Conservation (phyloP, 1,139 yeast genomes). For the Blastobotrys apis region DNA sequence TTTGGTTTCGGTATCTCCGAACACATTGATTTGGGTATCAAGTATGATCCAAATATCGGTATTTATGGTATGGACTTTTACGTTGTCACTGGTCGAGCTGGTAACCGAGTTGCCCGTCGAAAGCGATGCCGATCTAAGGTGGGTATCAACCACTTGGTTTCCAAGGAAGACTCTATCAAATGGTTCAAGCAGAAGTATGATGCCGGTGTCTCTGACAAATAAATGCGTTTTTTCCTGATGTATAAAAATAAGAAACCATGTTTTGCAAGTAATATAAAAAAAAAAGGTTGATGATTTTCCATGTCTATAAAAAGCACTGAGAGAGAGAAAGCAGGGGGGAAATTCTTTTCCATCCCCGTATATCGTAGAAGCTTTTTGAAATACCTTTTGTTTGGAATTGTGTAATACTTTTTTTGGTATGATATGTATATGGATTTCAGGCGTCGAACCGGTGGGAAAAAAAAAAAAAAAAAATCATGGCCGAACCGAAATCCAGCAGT, state of each 20-base stretch:
- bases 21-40: constrained; percentile 99
- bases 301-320: too few relatives aligned
- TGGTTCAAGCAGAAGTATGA: constrained; percentile 99
- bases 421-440: too few relatives aligned
- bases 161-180: constrained; percentile 89
- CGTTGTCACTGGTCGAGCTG: constrained; percentile 99
- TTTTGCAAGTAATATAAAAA: neutral
- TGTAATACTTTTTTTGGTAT: too few relatives aligned
- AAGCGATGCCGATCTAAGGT: constrained; percentile 88
- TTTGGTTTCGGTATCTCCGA: constrained; percentile 99
- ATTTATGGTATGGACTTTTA: constrained; percentile 99
- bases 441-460: too few relatives aligned
- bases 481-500: too few relatives aligned
- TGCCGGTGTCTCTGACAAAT: constrained; percentile 67
- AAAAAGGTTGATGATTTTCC: neutral
- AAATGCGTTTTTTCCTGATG: constrained; percentile 7
- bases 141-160: constrained; percentile 91
- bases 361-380: too few relatives aligned
- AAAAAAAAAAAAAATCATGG: too few relatives aligned
- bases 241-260: neutral
- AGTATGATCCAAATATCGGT: constrained; percentile 99
- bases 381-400: too few relatives aligned
- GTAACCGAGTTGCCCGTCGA: constrained; percentile 98
- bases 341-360: too few relatives aligned
- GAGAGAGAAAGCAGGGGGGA: too few relatives aligned